A percentile compares a stretch with the other conserved stretches of the same genome.
Conservation (phyloP, 768 basidiomycete genomes). For the Strobilomyces echinocephalus region DNA sequence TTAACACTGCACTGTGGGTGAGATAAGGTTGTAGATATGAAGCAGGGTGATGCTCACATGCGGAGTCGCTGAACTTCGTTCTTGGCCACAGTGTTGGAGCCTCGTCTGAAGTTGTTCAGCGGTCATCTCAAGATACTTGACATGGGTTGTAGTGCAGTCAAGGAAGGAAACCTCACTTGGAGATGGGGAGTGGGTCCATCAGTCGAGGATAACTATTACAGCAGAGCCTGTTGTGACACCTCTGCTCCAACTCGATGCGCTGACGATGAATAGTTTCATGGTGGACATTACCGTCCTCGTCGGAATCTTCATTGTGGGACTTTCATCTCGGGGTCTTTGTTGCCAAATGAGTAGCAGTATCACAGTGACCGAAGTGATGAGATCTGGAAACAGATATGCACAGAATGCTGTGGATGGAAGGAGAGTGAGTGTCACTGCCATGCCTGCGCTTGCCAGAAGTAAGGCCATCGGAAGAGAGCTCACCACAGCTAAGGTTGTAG, state of each 20-base stretch:
- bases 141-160: constrained; percentile 83
- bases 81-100: constrained; percentile 63
- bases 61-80: constrained; percentile 76
- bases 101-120: constrained; percentile 70
- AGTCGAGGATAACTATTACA: constrained; percentile 80
- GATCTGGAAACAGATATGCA: constrained; percentile 67
- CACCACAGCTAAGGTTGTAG: constrained; percentile 68
- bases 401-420: constrained; percentile 44
- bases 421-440: constrained; percentile 58
- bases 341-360: constrained; percentile 46
- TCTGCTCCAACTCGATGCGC: constrained; percentile 91
- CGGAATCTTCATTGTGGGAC: constrained; percentile 59
- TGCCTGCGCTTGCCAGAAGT: constrained; percentile 64
- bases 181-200: constrained; percentile 84
- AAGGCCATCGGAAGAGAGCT: constrained; percentile 69
- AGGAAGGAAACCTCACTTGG: constrained; percentile 89
- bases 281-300: constrained; percentile 72
- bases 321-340: constrained; percentile 46
- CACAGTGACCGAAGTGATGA: constrained; percentile 65
- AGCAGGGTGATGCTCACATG: constrained; percentile 34
- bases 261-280: constrained; percentile 88
- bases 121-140: constrained; percentile 81
- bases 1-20: constrained; percentile 51
- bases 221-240: constrained; percentile 86
- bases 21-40: background rate